phyloP scores from a whole-genome alignment of 2,329 filamentous ascomycete genomes.

The Diaporthe batatas region DNA sequence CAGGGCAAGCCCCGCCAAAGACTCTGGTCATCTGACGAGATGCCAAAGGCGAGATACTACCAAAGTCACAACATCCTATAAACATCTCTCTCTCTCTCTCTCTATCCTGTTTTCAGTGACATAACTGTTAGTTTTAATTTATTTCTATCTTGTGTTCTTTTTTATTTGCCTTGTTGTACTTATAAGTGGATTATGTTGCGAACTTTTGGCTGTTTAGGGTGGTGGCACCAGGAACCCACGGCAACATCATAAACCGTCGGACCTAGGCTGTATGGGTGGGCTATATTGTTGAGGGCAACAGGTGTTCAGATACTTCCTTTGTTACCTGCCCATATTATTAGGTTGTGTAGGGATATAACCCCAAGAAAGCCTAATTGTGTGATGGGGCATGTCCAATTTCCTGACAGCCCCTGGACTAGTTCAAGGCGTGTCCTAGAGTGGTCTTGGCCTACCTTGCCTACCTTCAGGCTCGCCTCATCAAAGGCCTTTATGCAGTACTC shows the following conservation, averaged over 20 bases:
- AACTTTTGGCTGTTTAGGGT: no score
- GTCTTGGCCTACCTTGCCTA: background rate
- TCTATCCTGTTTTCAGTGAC: no score
- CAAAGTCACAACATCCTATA: background rate
- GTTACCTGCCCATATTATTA: background rate
- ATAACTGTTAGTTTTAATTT: no score
- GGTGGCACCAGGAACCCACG: no score
- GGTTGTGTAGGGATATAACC: background rate
- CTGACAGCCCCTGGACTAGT: no score
- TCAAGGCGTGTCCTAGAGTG: no score
- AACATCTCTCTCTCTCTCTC: no score
- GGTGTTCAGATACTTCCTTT: background rate
- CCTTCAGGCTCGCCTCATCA: background rate
- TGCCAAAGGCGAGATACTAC: background rate
- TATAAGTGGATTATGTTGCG: no score
- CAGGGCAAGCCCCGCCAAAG: background rate
- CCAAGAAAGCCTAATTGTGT: background rate
- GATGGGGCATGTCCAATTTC: constrained; percentile 3
- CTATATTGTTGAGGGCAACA: no score
- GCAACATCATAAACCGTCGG: background rate
- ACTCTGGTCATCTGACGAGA: background rate
- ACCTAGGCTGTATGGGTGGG: no score
- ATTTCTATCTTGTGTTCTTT: no score
- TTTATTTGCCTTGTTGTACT: no score
- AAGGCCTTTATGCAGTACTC: background rate